phyloP scores from a whole-genome alignment of 164 flowering plant species.

The Amborella trichopoda region DNA sequence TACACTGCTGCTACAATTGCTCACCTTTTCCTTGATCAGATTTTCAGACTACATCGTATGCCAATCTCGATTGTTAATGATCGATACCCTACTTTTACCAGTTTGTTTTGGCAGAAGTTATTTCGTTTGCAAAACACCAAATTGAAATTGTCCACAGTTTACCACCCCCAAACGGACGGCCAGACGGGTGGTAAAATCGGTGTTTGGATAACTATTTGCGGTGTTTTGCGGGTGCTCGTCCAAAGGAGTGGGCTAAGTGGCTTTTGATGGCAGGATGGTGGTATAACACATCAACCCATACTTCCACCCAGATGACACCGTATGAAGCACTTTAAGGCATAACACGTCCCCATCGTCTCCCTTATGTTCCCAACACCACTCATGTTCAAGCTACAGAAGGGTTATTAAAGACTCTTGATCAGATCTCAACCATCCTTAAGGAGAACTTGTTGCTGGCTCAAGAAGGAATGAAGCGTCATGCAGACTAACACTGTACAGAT shows the following conservation, averaged over 20 bases:
- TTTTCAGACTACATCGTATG: slow-evolving; percentile 5
- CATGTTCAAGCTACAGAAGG: too few relatives aligned
- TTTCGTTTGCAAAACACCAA: background rate
- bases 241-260: background rate
- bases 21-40: background rate
- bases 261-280: slow-evolving; percentile 3
- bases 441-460: background rate
- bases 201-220: slow-evolving; percentile 1
- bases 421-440: background rate
- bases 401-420: too few relatives aligned
- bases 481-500: background rate
- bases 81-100: background rate
- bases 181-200: slow-evolving; percentile 3
- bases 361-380: too few relatives aligned
- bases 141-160: background rate
- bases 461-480: background rate
- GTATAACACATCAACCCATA: slow-evolving; percentile 6
- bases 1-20: background rate
- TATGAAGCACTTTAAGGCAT: background rate
- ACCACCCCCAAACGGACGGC: slow-evolving; percentile 3
- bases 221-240: background rate
- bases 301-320: slow-evolving; percentile 1
- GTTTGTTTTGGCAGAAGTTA: background rate
- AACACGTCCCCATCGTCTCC: background rate
- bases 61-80: slow-evolving; percentile 1